Evolutionary conservation across 2,329 filamentous ascomycete species (phyloP), one percentile per base, ranked within the genome.

Genomic region (Hortaea sp.): DNA sequence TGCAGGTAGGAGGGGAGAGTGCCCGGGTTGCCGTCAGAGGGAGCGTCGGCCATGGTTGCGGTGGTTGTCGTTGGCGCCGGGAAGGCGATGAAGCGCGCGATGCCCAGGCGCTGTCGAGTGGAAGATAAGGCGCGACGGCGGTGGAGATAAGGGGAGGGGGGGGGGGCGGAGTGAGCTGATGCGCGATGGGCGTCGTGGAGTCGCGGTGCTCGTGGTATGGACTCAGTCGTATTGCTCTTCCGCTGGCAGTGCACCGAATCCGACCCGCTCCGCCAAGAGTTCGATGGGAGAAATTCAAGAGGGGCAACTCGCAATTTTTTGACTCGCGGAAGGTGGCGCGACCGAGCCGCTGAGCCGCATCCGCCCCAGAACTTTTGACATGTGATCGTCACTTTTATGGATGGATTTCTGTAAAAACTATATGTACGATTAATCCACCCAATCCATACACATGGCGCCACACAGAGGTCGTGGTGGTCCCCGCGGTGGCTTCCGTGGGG

Each of bases 1-100:
- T 98, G 92, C 63, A 97, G 82, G 75, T 95, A 97, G 20, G 32
- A 30, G 13, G 40, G 20, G 29, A 7, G 7, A 13, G 37, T 39
- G 11, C 20, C 88, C 88, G 55, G 97, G 77, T 62, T 92, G 92
- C 69, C 92, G 82, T 64, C 89, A 84, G 57, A 97, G 7, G 37
- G 9, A 7, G 10, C 9, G 87, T 53, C 52, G 52, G 55, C 59
- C 60, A 63, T 63, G 46, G 49, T 60, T 46, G 56, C 53, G 49
- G 43, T 42, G 31, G 45, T 35, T 20, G 20, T 20, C 20, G 20
- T 20, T 20, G 20, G 20, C 20, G 20, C 20, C 44, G 37, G 20
- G 20, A 20, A 20, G 20, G 20, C 20, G 20, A 20, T 20, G 20
- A 20, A 20, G 20, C 20, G 20, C 20, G 20, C 20, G 20, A 20